These are phyloP conservation scores for Maudiozyma bulderi DNA, from an alignment of 805 yeast genomes.

Conservation along the genomic window DNA sequence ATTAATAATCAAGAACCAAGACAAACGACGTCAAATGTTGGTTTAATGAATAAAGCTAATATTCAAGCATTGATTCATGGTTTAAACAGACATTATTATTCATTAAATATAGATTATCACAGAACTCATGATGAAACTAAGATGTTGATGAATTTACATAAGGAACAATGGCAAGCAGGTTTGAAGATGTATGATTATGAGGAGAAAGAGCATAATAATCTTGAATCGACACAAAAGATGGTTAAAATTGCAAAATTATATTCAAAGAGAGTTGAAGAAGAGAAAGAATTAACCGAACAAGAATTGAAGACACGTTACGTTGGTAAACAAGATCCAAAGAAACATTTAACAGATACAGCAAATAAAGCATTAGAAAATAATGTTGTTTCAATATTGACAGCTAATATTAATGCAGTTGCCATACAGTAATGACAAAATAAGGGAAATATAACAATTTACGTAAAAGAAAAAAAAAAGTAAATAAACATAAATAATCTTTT, in stretches of 20 bases:
- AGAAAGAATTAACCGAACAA: constrained; percentile 76
- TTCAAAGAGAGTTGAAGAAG: constrained; percentile 84
- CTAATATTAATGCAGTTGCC: constrained; percentile 84
- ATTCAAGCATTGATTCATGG: constrained; percentile 97
- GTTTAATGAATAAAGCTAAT: constrained; percentile 89
- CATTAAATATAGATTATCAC: constrained; percentile 87
- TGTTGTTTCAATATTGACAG: constrained; percentile 75
- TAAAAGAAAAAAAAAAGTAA: neutral
- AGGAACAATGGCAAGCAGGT: constrained; percentile 93
- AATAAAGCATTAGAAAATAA: constrained; percentile 82
- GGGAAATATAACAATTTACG: constrained; percentile 17
- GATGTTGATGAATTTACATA: constrained; percentile 89
- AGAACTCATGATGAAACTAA: constrained; percentile 87
- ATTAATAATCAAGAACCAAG: constrained; percentile 98
- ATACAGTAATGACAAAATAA: constrained; percentile 52
- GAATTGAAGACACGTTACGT: constrained; percentile 92
- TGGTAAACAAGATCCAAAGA: constrained; percentile 98
- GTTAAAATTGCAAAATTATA: constrained; percentile 86
- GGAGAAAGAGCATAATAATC: constrained; percentile 65
- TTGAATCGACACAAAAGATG: constrained; percentile 64
- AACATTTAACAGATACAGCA: constrained; percentile 85
- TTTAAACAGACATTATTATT: constrained; percentile 90
- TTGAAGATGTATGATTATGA: constrained; percentile 68
- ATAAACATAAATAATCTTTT: neutral
- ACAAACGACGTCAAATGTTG: constrained; percentile 92